phyloP scores from a whole-genome alignment of 2,329 filamentous ascomycete genomes.

The Talaromyces pinophilus region DNA sequence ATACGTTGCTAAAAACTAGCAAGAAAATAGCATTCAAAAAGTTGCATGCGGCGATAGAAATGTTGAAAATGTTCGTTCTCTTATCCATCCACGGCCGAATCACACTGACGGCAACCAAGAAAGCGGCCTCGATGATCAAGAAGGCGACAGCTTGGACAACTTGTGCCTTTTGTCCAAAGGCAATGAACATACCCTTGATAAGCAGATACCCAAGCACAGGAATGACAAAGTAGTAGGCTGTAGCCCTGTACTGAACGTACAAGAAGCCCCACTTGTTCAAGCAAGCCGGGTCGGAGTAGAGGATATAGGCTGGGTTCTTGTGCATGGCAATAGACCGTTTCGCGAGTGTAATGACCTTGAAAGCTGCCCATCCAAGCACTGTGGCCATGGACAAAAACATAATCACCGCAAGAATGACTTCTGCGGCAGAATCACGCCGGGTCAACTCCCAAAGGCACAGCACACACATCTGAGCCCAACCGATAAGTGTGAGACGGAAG shows the following conservation, averaged over 20 bases:
- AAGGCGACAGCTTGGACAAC: slow-evolving; percentile 78
- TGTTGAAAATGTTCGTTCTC: slow-evolving; percentile 96
- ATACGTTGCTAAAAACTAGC: slow-evolving; percentile 83
- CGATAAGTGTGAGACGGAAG: slow-evolving; percentile 85
- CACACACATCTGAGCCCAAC: slow-evolving; percentile 86
- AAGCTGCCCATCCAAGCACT: slow-evolving; percentile 80
- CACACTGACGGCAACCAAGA: slow-evolving; percentile 75
- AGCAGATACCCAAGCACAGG: slow-evolving; percentile 75
- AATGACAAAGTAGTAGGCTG: slow-evolving; percentile 92
- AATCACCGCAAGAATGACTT: slow-evolving; percentile 83
- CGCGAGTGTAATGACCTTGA: slow-evolving; percentile 86
- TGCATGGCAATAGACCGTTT: slow-evolving; percentile 87
- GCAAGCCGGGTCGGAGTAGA: slow-evolving; percentile 91
- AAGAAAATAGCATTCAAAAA: slow-evolving; percentile 89
- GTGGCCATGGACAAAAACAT: slow-evolving; percentile 79
- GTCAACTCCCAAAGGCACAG: slow-evolving; percentile 95
- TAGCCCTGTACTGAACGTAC: slow-evolving; percentile 94
- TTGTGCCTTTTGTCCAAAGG: slow-evolving; percentile 70
- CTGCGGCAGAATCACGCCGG: slow-evolving; percentile 76
- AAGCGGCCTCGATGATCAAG: slow-evolving; percentile 76
- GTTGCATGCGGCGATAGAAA: slow-evolving; percentile 84
- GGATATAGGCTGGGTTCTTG: slow-evolving; percentile 94
- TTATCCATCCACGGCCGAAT: slow-evolving; percentile 98
- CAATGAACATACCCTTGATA: slow-evolving; percentile 88
- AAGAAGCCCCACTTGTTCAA: slow-evolving; percentile 98